phyloP scores from a whole-genome alignment of 2,329 filamentous ascomycete genomes.

The Trichoderma citrinoviride region DNA sequence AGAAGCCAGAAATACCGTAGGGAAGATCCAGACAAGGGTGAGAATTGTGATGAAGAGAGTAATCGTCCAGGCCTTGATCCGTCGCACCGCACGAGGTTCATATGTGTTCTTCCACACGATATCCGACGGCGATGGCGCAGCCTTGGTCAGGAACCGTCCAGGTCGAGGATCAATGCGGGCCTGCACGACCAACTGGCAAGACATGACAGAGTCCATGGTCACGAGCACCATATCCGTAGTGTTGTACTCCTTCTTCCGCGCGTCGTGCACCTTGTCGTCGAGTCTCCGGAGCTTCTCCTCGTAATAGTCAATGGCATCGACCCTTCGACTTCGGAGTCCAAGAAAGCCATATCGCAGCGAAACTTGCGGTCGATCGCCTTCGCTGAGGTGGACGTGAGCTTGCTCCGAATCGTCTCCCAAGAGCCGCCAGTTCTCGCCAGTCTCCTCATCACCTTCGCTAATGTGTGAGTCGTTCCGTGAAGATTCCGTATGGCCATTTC shows the following conservation, averaged over 20 bases:
- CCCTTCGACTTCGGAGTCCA: conserved; percentile 65
- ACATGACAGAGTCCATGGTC: conserved; percentile 93
- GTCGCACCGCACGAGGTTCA: conserved; percentile 67
- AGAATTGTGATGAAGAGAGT: conserved; percentile 79
- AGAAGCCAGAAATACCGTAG: conserved; percentile 75
- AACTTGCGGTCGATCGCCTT: conserved; percentile 61
- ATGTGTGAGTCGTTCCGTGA: conserved; percentile 30
- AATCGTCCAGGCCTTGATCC: conserved; percentile 77
- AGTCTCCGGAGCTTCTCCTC: conserved; percentile 77
- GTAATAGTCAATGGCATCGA: conserved; percentile 94
- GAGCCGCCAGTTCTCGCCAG: conserved; percentile 58
- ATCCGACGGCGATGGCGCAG: conserved; percentile 84
- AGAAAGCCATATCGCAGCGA: conserved; percentile 78
- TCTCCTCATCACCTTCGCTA: conserved; percentile 41
- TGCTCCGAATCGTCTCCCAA: conserved; percentile 47
- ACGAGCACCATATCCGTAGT: conserved; percentile 88
- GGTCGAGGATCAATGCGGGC: conserved; percentile 89
- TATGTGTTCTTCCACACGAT: conserved; percentile 98
- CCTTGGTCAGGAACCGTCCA: conserved; percentile 77
- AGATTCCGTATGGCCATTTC: conserved; percentile 22
- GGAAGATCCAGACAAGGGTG: conserved; percentile 82
- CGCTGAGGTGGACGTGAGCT: conserved; percentile 34
- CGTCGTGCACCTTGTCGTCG: conserved; percentile 69
- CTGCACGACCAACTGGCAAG: conserved; percentile 93
- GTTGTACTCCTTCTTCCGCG: conserved; percentile 72